Evolutionary conservation across 140 eudicot genomes (phyloP), one percentile per base, ranked within the genome.

Genomic region (Anethum foeniculum): DNA sequence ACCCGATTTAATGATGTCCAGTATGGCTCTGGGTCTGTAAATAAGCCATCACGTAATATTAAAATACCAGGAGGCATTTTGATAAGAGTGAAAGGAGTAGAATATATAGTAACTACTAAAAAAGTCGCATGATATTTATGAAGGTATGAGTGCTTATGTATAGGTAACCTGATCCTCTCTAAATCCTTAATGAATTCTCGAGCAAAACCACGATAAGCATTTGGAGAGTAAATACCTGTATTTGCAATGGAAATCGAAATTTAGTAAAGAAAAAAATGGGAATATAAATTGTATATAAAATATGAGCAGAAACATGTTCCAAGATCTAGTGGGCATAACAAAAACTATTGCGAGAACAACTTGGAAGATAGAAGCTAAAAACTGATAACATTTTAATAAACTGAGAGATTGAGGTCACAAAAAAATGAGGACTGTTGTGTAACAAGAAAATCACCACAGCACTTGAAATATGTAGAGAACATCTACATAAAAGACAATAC

Each of bases 131-230:
- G 34, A 32, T 27, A 32, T 30, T 9, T 47, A 19, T 21, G 28
- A 30, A 77, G 36, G 81, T 36, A 52, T 75, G 67, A 34, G n/a
- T 13, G 80, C 36, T 71, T 38, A 19, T 39, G 9, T 71, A 28
- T 7, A 21, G 13, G 14, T 41, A 49, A 94, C 99, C 97, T 92
- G 75, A 95, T 84, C 79, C 97, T 90, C 86, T 92, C 99, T 82
- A 95, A 82, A 89, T 95, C 99, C 82, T 95, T 95, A 23, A 95
- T 92, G 88, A 95, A 95, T 89, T 92, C 99, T 65, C 99, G 93
- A 74, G 99, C 99, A 92, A 95, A 95, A 54, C 99, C 97, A 41
- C 97, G 96, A 58, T 95, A 95, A 79, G 99, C 99, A 89, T 95
- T 95, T 49, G 97, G 99, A 27, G 99, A 95, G 87, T 95, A 95